Base-by-base conservation (phyloP, 768 basidiomycete genomes). In the Trametes meyenii region DNA sequence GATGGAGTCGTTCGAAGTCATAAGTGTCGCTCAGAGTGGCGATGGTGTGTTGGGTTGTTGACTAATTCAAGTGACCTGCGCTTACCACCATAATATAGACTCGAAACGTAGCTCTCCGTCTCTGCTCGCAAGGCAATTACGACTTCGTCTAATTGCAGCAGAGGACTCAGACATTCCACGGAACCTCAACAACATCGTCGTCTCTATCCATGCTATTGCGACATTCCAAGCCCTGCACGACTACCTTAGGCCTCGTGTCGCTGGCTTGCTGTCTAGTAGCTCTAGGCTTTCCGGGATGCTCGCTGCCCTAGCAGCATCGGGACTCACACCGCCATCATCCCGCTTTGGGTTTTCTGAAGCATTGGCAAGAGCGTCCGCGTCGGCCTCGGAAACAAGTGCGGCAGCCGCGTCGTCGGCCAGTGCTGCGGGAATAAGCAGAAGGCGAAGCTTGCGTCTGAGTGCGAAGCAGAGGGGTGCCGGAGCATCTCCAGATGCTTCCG, bases 161-260 rank as follows among this genome's bases (percentile, higher is more conserved):
- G 94, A 97, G 54, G 92, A 91, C 36, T 85, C 90, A 0, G 94
- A 95, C 66, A 84, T 96, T 21, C 96, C 97, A 17, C 86, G 89
- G 56, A 89, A 84, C 70, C 77, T 92, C 36, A 90, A 90, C 69
- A 95, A 93, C 66, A 92, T 98, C 70, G 92, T 94, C 40, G 92
- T 98, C 21, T 98, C 96, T 7, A 98, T 98, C 62, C 96, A 98
- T 71, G 96, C 96, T 6, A 97, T 98, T 63, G 96, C 97, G 1
- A 98, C 95, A 0, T 94, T 98, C 83, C 94, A 97, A 72, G 95
- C 96, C 1, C 82, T 98, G 33, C 93, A 97, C 69, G 96, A 97
- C 73, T 99, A 98, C 72, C 84, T 98, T 13, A 89, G 94, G 1
- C 96, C 96, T 24, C 85, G 94, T 3, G 88, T 97, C 35, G 80